Evolutionary conservation across 163 green algal species (phyloP), one percentile per base, ranked within the genome.

Genomic region (Scenedesmus sp.): DNA sequence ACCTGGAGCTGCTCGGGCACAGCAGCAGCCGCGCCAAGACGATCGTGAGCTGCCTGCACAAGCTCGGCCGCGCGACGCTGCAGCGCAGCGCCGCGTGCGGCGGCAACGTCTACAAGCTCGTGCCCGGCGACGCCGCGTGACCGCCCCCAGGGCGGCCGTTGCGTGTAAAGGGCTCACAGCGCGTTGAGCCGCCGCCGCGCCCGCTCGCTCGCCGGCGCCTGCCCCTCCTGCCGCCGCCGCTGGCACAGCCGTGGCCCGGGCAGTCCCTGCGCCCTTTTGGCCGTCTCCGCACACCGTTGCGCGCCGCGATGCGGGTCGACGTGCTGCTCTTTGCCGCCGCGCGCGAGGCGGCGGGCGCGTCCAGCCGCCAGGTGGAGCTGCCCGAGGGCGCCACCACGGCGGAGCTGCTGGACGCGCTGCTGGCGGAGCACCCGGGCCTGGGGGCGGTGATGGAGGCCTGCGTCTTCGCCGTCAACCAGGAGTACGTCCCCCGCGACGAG

Each of bases 381-480:
- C 39, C 22, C 1, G 60, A 66, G 13, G 83, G 78, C 13, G 57
- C 58, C 2, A 85, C 75, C n/a, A 88, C 79, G 9, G 22, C 50
- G 5, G 63, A 53, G 3, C 81, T 92, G 42, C 51, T 85, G 11
- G 57, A 65, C 29, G 42, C 70, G 3, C 79, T 92, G 18, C 18
- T 89, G 0, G 28, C 66, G 17, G 22, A 15, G 2, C 80, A 89
- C 36, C 85, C 87, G 18, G 74, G 34, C 28, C 62, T 92, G 22
- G 60, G 77, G 14, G 67, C 60, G 13, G 78, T 92, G 15, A 78
- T 89, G 72, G 70, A 63, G 24, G 80, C 78, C 7, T 87, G 80
- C 56, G 83, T 92, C 17, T 79, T 92, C 15, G 84, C 87, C 4
- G 74, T 88, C 18, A 92, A 92, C 26, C 83, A 89, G 47, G 87